Evolutionary conservation across 2,329 filamentous ascomycete species (phyloP), one percentile per base, ranked within the genome.

Genomic region (Aspergillus udagawae): DNA sequence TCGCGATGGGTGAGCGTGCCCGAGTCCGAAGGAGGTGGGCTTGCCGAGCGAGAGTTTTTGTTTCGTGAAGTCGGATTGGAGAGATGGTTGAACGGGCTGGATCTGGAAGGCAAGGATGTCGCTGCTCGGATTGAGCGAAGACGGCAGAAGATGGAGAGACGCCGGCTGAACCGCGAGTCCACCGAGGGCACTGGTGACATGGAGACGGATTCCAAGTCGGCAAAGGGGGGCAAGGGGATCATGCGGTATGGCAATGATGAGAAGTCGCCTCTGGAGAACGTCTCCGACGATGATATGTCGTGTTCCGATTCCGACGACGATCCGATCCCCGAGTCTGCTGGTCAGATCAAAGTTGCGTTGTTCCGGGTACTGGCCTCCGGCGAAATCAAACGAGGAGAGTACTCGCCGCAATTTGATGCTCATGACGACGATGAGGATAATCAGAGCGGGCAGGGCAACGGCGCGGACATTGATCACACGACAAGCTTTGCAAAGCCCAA

Each of bases 401-500:
- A 97, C 75, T 96, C 92, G 1, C 94, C 94, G 12, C 94, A 97
- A 69, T 97, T 97, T 63, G 92, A 96, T 72, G 93, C 93, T 2
- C 91, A 97, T 67, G 94, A 97, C 68, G 93, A 96, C 61, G 92
- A 96, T 60, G 92, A 96, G 55, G 87, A 89, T 54, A 79, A 82
- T 20, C 73, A 75, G 55, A 74, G 81, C 17, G 74, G 71, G 35
- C 78, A 79, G 28, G 82, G 79, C 6, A 83, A 80, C 52, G 90
- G 92, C 66, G 89, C 86, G 44, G 91, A 96, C 68, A 85, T 97
- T 56, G 94, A 97, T 75, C 94, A 99, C 73, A 97, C 94, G 1
- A 97, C 94, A 7, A 96, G 92, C 71, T 97, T 97, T 75, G 93
- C 93, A 9, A 96, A 97, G 77, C 93, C 92, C 14, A 97, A 97